Evolutionary conservation across 768 basidiomycete genomes (phyloP), one percentile per base, ranked within the genome.

Genomic region (Scleroderma citrinum): DNA sequence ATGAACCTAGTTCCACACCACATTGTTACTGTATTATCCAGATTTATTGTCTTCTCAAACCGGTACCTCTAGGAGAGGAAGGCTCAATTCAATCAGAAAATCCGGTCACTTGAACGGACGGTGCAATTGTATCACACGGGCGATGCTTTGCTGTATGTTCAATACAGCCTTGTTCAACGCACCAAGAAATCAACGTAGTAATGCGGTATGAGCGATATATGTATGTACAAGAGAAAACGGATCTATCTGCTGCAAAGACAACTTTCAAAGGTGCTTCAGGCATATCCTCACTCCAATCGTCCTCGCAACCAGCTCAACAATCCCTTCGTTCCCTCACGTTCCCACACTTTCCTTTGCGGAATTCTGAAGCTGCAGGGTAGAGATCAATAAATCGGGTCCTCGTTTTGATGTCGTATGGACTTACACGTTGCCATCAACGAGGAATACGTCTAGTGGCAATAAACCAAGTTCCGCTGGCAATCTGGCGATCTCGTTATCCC

Each of bases 341-440:
- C 90, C 89, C 89, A 92, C 10, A 92, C 82, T 19, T 83, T 74
- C 53, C 89, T 73, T 50, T 83, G 80, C 0, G 89, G 89, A 17
- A 89, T 81, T 24, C 89, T 83, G 72, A 92, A 92, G 13, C 87
- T 90, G 44, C 37, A 3, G 49, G 29, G 35, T 7, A 7, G 11
- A n/a, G 26, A 23, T 35, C 43, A 30, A 32, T 39, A 39, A 52
- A 8, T 30, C 30, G 37, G 31, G 49, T 10, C 5, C 17, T 20
- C 30, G 30, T 24, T n/a, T 23, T 20, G 7, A 23, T 19, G 20
- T 16, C 47, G 14, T 26, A 41, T 26, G 5, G 7, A 78, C 85
- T 72, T 62, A 90, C 87, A 74, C 69, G 66, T 92, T 92, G 16
- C 89, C 88, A 58, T 92, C 90, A 31, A 92, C 89, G 56, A 90